Conservation (phyloP, 1,284 basidiomycete genomes). For the Cutaneotrichosporon dermatis region DNA sequence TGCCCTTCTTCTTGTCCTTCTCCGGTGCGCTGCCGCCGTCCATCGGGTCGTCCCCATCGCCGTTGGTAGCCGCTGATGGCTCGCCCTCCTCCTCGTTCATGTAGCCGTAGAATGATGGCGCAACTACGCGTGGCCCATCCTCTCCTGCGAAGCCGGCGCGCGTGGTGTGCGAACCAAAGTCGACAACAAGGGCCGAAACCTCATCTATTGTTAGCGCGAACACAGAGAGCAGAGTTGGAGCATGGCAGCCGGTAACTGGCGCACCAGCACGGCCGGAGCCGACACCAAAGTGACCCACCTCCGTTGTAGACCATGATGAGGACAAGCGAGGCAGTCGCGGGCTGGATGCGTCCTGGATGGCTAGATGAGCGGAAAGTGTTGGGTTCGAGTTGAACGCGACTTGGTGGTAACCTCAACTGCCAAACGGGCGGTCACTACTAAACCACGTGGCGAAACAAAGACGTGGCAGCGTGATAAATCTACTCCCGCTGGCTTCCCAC, state of each 20-base stretch:
- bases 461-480: not conserved
- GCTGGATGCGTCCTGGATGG: constrained; percentile 7
- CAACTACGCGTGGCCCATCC: constrained; percentile 87
- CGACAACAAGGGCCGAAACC: constrained; percentile 90
- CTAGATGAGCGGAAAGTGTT: not conserved
- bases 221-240: too few species aligned
- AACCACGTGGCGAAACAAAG: not conserved
- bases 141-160: constrained; percentile 96
- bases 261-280: too few species aligned
- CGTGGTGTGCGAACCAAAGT: constrained; percentile 84
- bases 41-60: constrained; percentile 22
- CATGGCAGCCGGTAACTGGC: too few species aligned
- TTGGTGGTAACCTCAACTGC: too few species aligned
- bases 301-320: constrained; percentile 47
- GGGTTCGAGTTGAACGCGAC: not conserved
- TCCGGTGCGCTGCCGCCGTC: constrained; percentile 32
- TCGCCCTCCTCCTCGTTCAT: constrained; percentile 45
- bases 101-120: constrained; percentile 86
- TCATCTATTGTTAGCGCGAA: constrained; percentile 36
- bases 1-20: constrained; percentile 38
- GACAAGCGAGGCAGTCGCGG: not conserved
- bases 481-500: not conserved
- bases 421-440: too few species aligned
- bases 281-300: constrained; percentile 26
- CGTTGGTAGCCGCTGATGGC: constrained; percentile 51